Percentiles rank a stretch among this genome's conserved stretches.
These are phyloP conservation scores for Gynochthodes officinalis DNA, from an alignment of 257 asterid species.

Conservation along the genomic window DNA sequence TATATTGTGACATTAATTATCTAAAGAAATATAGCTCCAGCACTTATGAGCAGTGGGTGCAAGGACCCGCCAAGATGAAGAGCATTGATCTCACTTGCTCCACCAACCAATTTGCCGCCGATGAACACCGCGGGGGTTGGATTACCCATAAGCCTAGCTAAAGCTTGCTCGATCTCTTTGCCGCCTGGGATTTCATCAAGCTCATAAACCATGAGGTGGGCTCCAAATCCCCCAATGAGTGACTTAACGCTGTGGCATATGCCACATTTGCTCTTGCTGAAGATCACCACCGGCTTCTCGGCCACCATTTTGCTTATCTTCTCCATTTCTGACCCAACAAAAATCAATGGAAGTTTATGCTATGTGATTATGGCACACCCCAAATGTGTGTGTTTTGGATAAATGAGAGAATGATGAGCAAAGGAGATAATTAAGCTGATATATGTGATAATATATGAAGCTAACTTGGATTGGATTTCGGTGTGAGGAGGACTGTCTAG, in stretches of 20 bases:
- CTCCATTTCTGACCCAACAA: constrained; percentile 41
- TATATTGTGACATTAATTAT: no score
- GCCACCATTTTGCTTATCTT: constrained; percentile 55
- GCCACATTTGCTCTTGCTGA: constrained; percentile 67
- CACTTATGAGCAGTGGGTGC: constrained; percentile 62
- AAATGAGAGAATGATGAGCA: no score
- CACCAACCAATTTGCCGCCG: constrained; percentile 66
- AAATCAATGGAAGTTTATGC: not conserved
- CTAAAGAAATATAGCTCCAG: constrained; percentile 81
- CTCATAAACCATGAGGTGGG: constrained; percentile 55
- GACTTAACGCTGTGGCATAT: constrained; percentile 66
- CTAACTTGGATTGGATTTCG: constrained; percentile 25
- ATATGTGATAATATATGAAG: no score
- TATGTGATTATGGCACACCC: not conserved
- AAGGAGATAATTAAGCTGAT: no score
- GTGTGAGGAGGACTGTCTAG: constrained; percentile 40
- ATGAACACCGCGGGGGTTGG: constrained; percentile 72
- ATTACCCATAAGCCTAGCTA: constrained; percentile 40
- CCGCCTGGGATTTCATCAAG: constrained; percentile 62
- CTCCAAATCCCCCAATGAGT: constrained; percentile 66
- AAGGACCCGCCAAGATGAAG: constrained; percentile 68
- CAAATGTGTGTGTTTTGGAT: not conserved
- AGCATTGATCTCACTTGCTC: constrained; percentile 69
- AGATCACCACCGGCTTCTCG: constrained; percentile 71
- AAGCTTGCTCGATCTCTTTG: constrained; percentile 67